Evolutionary conservation across 306 rosid species (phyloP), one percentile per base, ranked within the genome.

Genomic region (Heteromeles arbutifolia): DNA sequence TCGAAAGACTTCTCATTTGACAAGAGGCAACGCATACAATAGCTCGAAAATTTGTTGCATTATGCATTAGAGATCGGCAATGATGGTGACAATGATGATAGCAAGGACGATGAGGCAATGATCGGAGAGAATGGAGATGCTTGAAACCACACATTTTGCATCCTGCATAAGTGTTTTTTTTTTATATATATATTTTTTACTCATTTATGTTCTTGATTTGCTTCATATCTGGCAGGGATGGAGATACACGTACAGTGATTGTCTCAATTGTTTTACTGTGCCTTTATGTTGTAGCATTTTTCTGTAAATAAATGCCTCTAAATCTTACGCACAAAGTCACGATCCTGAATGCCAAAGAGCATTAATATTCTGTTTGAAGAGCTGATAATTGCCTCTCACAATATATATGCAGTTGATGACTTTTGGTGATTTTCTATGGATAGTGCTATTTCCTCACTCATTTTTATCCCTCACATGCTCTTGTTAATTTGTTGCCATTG

Each of bases 1-100:
- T 69, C 70, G 64, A 80, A 85, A 2, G 97, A 91, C 4, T 89
- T 89, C 62, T 91, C 95, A 0, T 91, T 89, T 76, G 90, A 87
- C 62, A 87, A 77, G 43, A 77, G 86, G 61, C 62, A 71, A 4
- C 56, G 56, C 28, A 31, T 26, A 52, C 28, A 64, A 53, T 29
- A 62, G 18, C 18, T 22, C 22, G 18, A 10, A 1, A 26, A 70
- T 59, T 15, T 32, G 54, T 25, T 62, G 53, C 64, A 44, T 68
- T 13, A n/a, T 48, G 26, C 28, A 25, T 54, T 41, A 73, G 52
- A 32, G 50, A 58, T n/a, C 37, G 65, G 14, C 39, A 28, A 5
- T 54, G 31, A 17, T 5, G 68, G 8, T 22, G 45, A 58, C 64
- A 28, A 29, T 17, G 28, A 43, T 56, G 12, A 24, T 15, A 43